Evolutionary conservation across 495 filamentous ascomycete species (phyloP), one percentile per base, ranked within the genome.

Genomic region (Xanthoparmelia taractica): DNA sequence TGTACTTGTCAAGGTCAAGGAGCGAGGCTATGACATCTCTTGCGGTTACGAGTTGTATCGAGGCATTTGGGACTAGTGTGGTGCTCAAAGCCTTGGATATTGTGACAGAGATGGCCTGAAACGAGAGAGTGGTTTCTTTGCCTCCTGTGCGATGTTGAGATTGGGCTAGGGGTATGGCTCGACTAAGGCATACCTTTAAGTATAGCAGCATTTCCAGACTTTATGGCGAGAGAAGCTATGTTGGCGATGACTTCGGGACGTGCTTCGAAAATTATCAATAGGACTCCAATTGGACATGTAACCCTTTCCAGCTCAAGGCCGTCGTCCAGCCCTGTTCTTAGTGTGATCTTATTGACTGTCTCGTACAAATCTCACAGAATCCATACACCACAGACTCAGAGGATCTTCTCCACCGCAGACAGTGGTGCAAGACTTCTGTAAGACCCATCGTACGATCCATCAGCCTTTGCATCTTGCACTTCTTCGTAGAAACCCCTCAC

Each of bases 221-320:
- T 99, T 66, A 99, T 87, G 15, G 95, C 91, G 41, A 99, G 80
- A n/a, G 95, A 88, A 60, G 93, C 90, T 65, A 99, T 97, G 70
- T 99, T 99, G 50, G 95, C 94, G 73, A 99, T 99, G 61, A 99
- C 95, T 73, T 99, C 94, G 12, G 94, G 94, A 36, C 94, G 88
- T 29, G 95, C 95, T 75, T 98, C 94, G 70, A 98, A 98, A 64
- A 98, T 97, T 67, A 97, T 96, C 57, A 98, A 80, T 31, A 99
- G 83, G 27, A 97, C 92, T 56, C 94, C 94, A 66, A 99, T 97
- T 2, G 94, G 94, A 70, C 90, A 97, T 34, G 90, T 89, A 29
- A 96, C 85, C 69, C 91, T 85, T 70, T 96, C 88, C 45, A 97
- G 81, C 34, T 84, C 82, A 50, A 99, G 81, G 33, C 85, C 90